Evolutionary conservation across 257 asterid genomes (phyloP).

Genomic region (Solanum stenotomum): DNA sequence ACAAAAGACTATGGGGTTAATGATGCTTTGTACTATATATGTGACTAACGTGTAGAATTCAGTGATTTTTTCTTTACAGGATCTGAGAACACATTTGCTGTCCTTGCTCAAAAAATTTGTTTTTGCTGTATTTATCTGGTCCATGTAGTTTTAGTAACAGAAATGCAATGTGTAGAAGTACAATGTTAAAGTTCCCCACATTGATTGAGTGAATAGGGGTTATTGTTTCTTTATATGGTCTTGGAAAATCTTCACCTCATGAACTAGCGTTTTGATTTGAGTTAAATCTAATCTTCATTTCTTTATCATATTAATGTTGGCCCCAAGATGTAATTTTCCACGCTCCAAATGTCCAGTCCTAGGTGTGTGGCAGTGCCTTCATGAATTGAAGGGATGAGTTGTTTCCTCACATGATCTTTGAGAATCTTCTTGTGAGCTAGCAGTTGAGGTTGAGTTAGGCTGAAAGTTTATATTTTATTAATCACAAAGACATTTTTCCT

Average conservation of each 20-base stretch:
- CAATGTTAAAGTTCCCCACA: neutral
- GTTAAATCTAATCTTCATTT: neutral
- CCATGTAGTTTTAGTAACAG: neutral
- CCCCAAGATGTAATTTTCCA: neutral
- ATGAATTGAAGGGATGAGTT: neutral
- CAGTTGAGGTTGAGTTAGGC: neutral
- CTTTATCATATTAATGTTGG: neutral
- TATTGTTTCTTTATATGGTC: neutral
- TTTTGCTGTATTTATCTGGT: neutral
- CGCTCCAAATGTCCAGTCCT: neutral
- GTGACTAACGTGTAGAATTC: neutral
- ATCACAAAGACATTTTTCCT: neutral
- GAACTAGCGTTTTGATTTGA: neutral
- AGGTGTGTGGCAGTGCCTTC: neutral
- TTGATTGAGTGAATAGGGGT: neutral
- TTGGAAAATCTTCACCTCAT: neutral
- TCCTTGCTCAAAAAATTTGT: neutral
- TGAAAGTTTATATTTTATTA: neutral
- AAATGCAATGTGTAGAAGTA: neutral
- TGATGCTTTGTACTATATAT: neutral
- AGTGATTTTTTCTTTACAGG: neutral
- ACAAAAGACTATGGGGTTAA: neutral
- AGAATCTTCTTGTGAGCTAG: neutral
- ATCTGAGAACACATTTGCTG: neutral
- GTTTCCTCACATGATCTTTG: neutral